Conservation (phyloP, 2,329 filamentous ascomycete species). For the Fusarium mundagurra region DNA sequence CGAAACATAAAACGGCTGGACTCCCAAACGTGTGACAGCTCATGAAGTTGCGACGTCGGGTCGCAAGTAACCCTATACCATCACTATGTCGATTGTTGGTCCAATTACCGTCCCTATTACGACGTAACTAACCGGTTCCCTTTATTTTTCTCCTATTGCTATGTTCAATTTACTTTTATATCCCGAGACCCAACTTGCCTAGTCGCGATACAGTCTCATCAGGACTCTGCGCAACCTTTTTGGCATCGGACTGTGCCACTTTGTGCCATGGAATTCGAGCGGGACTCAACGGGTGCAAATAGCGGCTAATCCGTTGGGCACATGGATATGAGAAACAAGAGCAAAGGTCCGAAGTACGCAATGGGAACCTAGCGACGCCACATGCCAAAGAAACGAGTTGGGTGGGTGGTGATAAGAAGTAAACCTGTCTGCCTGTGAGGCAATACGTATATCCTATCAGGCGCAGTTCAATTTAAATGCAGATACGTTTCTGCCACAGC, state of each 20-base stretch:
- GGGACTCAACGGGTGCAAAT: slow-evolving; percentile 36
- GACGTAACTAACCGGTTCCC: background rate
- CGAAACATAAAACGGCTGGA: slow-evolving; percentile 1
- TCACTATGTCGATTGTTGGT: slow-evolving; percentile 7
- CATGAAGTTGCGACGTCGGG: background rate
- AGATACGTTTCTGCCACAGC: background rate
- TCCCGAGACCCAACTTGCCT: background rate
- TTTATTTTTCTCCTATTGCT: background rate
- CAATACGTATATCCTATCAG: background rate
- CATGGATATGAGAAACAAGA: slow-evolving; percentile 16
- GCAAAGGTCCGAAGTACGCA: slow-evolving; percentile 7
- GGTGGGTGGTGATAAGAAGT: slow-evolving; percentile 27
- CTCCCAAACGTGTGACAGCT: slow-evolving; percentile 21
- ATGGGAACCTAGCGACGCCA: slow-evolving; percentile 39
- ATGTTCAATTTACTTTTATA: background rate
- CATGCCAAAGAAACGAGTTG: slow-evolving; percentile 31
- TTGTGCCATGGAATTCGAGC: slow-evolving; percentile 32
- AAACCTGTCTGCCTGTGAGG: slow-evolving; percentile 13
- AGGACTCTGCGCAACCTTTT: slow-evolving; percentile 16
- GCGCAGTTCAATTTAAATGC: slow-evolving; percentile 13
- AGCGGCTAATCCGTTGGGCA: slow-evolving; percentile 18
- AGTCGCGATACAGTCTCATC: background rate
- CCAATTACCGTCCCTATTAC: background rate
- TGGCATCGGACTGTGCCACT: slow-evolving; percentile 24
- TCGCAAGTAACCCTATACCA: slow-evolving; percentile 20